A percentile compares a stretch with the other conserved stretches of the same genome.
Conservation (phyloP, 2,329 filamentous ascomycete species). For the Monosporascus sp. region DNA sequence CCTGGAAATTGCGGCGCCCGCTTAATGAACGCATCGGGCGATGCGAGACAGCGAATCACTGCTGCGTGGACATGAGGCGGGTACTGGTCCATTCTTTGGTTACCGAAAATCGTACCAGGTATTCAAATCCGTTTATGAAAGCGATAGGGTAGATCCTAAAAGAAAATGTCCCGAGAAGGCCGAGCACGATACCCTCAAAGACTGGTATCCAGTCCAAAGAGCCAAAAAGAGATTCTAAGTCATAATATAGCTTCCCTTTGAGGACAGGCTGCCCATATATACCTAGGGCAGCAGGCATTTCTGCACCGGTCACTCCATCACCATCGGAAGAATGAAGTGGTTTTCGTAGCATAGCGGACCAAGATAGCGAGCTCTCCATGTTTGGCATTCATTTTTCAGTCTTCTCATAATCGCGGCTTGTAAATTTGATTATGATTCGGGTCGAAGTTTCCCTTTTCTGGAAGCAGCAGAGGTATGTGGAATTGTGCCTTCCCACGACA, state of each 20-base stretch:
- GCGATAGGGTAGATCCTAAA: constrained; percentile 11
- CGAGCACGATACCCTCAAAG: constrained; percentile 16
- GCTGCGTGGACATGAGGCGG: background rate
- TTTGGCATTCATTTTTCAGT: too few species aligned
- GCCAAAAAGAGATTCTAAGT: constrained; percentile 4
- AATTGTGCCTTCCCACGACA: background rate
- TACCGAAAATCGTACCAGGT: background rate
- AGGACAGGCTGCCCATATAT: background rate
- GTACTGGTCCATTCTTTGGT: background rate
- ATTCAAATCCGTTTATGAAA: constrained; percentile 4
- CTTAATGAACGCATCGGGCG: background rate
- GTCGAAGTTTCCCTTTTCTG: background rate
- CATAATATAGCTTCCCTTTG: background rate
- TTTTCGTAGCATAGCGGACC: too few species aligned
- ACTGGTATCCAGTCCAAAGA: constrained; percentile 8
- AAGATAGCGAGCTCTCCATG: too few species aligned
- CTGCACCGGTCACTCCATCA: too few species aligned
- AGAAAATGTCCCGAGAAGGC: constrained; percentile 5
- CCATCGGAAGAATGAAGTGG: background rate
- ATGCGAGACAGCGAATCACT: background rate
- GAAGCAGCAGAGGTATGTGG: background rate
- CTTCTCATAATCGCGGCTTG: too few species aligned
- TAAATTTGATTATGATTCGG: too few species aligned
- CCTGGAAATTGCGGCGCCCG: too few species aligned
- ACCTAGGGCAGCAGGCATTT: background rate